A percentile compares a stretch with the other conserved stretches of the same genome.
Conservation (phyloP, 2,329 filamentous ascomycete genomes). For the Fusarium virguliforme region DNA sequence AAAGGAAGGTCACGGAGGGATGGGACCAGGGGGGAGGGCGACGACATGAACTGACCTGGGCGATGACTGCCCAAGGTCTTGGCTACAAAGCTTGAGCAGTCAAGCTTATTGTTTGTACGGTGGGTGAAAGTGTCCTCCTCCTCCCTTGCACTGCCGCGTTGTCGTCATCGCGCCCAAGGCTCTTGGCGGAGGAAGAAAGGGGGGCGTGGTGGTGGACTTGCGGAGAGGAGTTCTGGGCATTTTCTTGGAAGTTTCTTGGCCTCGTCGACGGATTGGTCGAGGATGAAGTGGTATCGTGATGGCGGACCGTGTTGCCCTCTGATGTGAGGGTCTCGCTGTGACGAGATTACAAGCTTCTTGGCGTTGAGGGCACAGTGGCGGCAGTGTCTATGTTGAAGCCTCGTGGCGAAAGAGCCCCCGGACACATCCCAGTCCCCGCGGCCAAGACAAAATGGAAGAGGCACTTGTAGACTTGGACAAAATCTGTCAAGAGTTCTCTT, state of each 20-base stretch:
- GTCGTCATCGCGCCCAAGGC: constrained; percentile 46
- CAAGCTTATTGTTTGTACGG: constrained; percentile 36
- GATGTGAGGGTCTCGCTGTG: background rate
- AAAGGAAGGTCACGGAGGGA: constrained; percentile 24
- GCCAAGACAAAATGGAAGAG: constrained; percentile 5
- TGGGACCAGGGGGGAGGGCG: constrained; percentile 30
- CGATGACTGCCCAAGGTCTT: constrained; percentile 31
- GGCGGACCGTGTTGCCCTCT: background rate
- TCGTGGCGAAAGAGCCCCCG: background rate
- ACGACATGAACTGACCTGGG: constrained; percentile 31
- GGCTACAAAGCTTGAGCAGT: constrained; percentile 46
- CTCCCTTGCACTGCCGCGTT: constrained; percentile 50
- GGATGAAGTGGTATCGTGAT: constrained; percentile 16
- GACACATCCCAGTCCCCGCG: background rate
- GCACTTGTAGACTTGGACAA: background rate
- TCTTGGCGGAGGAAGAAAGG: constrained; percentile 42
- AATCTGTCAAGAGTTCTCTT: background rate
- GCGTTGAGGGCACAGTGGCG: constrained; percentile 1
- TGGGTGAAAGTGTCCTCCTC: constrained; percentile 10
- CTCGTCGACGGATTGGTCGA: constrained; percentile 9
- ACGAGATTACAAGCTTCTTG: constrained; percentile 5
- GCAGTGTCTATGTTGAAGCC: background rate
- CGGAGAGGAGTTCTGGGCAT: constrained; percentile 31
- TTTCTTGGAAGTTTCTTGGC: constrained; percentile 35
- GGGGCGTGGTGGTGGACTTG: constrained; percentile 16